Conservation (phyloP, 139 green algal genomes). For the Closterium sp. region DNA sequence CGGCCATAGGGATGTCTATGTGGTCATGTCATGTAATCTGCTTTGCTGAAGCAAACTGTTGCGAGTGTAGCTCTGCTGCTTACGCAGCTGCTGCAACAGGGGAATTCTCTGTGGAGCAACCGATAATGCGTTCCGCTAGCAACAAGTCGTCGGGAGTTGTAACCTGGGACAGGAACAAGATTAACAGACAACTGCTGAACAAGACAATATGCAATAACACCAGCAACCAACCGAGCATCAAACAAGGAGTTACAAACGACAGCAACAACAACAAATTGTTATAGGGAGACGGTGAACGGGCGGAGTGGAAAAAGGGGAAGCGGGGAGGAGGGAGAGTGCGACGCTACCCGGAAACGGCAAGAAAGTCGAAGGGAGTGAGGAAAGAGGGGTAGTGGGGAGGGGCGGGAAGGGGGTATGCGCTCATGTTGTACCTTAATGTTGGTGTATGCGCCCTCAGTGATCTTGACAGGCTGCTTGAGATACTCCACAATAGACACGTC, state of each 20-base stretch:
- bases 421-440: slow-evolving; percentile 90
- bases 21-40: too few species aligned
- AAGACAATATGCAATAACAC: background rate
- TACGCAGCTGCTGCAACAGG: slow-evolving; percentile 1
- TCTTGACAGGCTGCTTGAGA: slow-evolving; percentile 83
- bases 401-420: background rate
- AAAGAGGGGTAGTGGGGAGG: background rate
- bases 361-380: background rate
- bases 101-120: background rate
- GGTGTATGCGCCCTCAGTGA: slow-evolving; percentile 89
- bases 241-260: background rate
- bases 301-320: background rate
- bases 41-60: too few species aligned
- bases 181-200: background rate
- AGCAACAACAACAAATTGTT: background rate
- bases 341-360: too few species aligned
- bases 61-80: background rate
- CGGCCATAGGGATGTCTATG: too few species aligned
- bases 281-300: background rate
- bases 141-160: slow-evolving; percentile 58
- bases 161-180: slow-evolving; percentile 6
- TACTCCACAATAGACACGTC: slow-evolving; percentile 98
- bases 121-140: slow-evolving; percentile 49
- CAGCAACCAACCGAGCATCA: background rate
- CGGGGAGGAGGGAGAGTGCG: background rate